Conservation (phyloP, 208 protist species). For the Trypanosoma conorhini region DNA sequence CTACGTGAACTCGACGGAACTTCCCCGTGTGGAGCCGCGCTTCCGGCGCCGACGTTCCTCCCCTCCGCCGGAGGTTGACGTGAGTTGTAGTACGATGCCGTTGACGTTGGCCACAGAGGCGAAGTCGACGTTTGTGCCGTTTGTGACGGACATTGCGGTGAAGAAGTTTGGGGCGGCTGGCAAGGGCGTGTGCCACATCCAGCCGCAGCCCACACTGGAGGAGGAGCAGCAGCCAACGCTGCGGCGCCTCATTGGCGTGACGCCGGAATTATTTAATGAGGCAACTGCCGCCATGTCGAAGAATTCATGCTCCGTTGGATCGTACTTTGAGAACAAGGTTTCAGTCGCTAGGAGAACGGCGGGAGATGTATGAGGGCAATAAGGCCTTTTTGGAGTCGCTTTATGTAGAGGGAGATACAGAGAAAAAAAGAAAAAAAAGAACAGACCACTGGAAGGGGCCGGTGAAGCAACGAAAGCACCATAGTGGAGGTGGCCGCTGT, state of each 20-base stretch:
- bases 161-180: constrained; percentile 39
- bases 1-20: constrained; percentile 55
- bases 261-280: constrained; percentile 47
- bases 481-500: too few species aligned
- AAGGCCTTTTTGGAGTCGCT: neutral
- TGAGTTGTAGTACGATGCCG: neutral
- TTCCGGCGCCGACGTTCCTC: neutral
- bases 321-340: constrained; percentile 42
- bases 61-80: neutral
- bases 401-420: neutral
- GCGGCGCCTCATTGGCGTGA: constrained; percentile 69
- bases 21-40: constrained; percentile 6
- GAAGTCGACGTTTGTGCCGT: constrained; percentile 48
- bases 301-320: constrained; percentile 39
- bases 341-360: neutral
- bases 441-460: too few species aligned
- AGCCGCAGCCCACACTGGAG: constrained; percentile 56
- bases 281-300: constrained; percentile 32
- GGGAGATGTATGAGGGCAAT: constrained; percentile 7
- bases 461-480: too few species aligned
- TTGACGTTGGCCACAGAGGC: neutral
- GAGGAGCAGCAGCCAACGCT: constrained; percentile 56
- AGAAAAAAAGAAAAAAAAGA: neutral
- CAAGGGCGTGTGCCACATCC: constrained; percentile 36
- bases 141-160: constrained; percentile 73